A percentile compares a stretch with the other conserved stretches of the same genome.
Evolutionary conservation across 1,139 yeast genomes (phyloP).

Genomic region (Magnusiomyces tetraspermus): DNA sequence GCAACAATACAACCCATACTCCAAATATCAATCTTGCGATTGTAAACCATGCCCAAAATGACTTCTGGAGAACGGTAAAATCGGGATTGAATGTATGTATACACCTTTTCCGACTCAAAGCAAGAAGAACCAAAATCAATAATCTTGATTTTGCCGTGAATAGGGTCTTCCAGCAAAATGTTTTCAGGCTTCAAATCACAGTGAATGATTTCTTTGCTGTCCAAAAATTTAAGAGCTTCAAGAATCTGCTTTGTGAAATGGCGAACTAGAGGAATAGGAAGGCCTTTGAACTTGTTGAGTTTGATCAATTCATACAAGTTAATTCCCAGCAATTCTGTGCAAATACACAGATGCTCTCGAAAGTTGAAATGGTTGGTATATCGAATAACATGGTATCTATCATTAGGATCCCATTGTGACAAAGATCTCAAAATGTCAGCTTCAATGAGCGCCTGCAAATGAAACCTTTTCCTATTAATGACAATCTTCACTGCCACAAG

Average conservation of each 20-base stretch:
- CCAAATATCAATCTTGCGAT: slow-evolving; percentile 69
- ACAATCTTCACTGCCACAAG: slow-evolving; percentile 68
- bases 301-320: slow-evolving; percentile 62
- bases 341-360: slow-evolving; percentile 75
- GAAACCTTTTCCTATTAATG: slow-evolving; percentile 64
- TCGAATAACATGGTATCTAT: slow-evolving; percentile 40
- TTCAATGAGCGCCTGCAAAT: slow-evolving; percentile 70
- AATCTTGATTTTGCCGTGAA: slow-evolving; percentile 78
- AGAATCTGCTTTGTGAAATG: slow-evolving; percentile 48
- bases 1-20: slow-evolving; percentile 62
- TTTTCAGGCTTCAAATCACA: slow-evolving; percentile 96
- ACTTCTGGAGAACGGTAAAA: slow-evolving; percentile 94
- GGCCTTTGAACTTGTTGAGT: slow-evolving; percentile 51
- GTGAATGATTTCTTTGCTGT: slow-evolving; percentile 51
- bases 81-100: slow-evolving; percentile 90
- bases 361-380: slow-evolving; percentile 68
- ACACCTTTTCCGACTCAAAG: slow-evolving; percentile 78
- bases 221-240: slow-evolving; percentile 52
- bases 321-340: slow-evolving; percentile 61
- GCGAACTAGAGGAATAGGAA: slow-evolving; percentile 44
- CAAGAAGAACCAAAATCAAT: slow-evolving; percentile 98
- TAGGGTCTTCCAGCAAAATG: slow-evolving; percentile 66
- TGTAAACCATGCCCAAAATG: slow-evolving; percentile 65
- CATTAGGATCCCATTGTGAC: slow-evolving; percentile 37
- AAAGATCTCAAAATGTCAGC: slow-evolving; percentile 56